Evolutionary conservation across 2,329 filamentous ascomycete species (phyloP).

Genomic region (Fonsecaea erecta): DNA sequence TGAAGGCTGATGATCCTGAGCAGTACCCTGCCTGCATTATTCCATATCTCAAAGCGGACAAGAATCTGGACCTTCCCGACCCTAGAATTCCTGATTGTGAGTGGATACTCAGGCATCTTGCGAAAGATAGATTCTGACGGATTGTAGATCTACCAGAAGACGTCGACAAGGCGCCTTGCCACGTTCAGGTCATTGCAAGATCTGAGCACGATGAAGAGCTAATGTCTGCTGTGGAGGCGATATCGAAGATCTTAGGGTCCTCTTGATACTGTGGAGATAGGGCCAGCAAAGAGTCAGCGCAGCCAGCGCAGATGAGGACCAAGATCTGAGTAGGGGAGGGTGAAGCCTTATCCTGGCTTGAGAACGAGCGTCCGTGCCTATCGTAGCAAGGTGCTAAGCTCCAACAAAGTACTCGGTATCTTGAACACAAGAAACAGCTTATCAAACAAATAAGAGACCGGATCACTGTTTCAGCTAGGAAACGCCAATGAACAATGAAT

Average conservation of each 20-base stretch:
- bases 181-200: constrained; percentile 39
- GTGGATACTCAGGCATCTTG: constrained; percentile 37
- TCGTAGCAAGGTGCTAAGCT: neutral
- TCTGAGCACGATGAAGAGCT: constrained; percentile 41
- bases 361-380: too few relatives aligned
- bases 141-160: constrained; percentile 42
- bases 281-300: neutral
- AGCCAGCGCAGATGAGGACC: neutral
- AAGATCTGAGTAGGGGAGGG: neutral
- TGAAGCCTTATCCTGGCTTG: neutral
- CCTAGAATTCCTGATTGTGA: constrained; percentile 25
- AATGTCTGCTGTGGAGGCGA: constrained; percentile 39
- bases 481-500: too few relatives aligned
- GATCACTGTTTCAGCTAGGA: neutral
- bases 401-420: neutral
- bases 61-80: constrained; percentile 45
- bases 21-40: constrained; percentile 59
- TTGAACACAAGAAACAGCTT: neutral
- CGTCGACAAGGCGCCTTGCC: constrained; percentile 39
- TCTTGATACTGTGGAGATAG: neutral
- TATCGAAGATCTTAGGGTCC: constrained; percentile 34
- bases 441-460: neutral
- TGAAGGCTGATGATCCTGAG: neutral
- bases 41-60: constrained; percentile 51
- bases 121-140: constrained; percentile 41